Base-by-base conservation (phyloP, 345 rosid genomes). In the Eutrema heterophyllum region DNA sequence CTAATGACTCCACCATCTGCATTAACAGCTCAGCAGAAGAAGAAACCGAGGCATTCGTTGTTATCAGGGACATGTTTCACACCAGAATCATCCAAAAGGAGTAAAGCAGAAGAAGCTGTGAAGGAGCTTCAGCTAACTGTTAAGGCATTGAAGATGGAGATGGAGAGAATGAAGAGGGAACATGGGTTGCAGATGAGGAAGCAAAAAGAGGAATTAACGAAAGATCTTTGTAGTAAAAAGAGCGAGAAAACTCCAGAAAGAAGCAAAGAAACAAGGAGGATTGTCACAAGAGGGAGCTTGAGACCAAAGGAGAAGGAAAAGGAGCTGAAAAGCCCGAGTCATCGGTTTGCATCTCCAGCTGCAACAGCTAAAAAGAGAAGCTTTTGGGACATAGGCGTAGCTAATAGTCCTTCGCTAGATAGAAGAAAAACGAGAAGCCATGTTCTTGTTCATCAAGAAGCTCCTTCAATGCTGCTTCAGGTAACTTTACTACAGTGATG, bases 381-480 rank as follows among this genome's bases (percentile, higher is more conserved):
- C 82, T 91, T 86, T 59, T 91, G 98, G 98, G 97, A 93, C 77
- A 91, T 93, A 77, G 75, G 88, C 15, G 77, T 89, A 61, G 84
- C 84, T 15, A 88, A 80, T 68, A 91, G 94, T 78, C 97, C 98
- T 58, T 88, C 94, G 0, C 73, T 81, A 39, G 87, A 80, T 74
- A 85, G 88, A 78, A 88, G 98, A 69, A 91, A 89, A 84, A 89
- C 89, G 21, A 89, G 87, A 83, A 89, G 89, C 78, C 86, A 91
- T 66, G 83, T 78, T n/a, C 50, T 41, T 61, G 55, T 82, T 76
- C 55, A 69, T 44, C 88, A 84, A 65, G 90, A 89, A 67, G 79
- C 84, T 53, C 98, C 96, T 60, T 93, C 98, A 57, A 80, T 88
- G 94, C 90, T 93, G 78, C 97, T 91, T 83, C 97, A 91, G 97